These are phyloP conservation scores for Climacium dendroides DNA, from an alignment of 225 moss, liverwort and hornwort species.

Conservation along the genomic window DNA sequence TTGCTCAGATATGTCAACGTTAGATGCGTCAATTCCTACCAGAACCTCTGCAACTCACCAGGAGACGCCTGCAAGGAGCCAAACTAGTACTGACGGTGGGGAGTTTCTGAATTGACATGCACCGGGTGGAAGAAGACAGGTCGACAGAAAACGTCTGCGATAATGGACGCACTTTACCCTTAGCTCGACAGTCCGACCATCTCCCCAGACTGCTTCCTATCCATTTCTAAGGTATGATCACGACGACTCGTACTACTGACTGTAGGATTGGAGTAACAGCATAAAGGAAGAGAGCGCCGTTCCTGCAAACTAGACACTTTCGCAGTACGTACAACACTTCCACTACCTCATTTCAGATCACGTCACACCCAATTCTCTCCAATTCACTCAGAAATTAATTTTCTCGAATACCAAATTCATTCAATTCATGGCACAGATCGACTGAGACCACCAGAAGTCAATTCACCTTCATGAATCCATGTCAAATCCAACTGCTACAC, in stretches of 20 bases:
- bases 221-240: background rate
- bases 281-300: background rate
- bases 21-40: background rate
- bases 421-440: background rate
- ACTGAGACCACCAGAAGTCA: background rate
- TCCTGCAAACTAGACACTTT: background rate
- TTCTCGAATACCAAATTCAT: background rate
- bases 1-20: background rate
- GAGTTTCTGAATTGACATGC: background rate
- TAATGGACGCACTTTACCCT: background rate
- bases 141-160: constrained; percentile 1
- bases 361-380: background rate
- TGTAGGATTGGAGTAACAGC: background rate
- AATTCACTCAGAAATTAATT: background rate
- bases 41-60: background rate
- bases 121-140: constrained; percentile 3
- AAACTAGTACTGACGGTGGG: background rate
- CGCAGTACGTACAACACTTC: background rate
- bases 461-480: background rate
- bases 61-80: background rate
- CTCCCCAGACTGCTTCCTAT: background rate
- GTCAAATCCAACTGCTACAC: background rate
- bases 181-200: background rate
- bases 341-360: background rate
- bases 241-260: background rate